phyloP scores from a whole-genome alignment of 1,139 yeast species.

The Nakaseomyces kungkrabaensis region DNA sequence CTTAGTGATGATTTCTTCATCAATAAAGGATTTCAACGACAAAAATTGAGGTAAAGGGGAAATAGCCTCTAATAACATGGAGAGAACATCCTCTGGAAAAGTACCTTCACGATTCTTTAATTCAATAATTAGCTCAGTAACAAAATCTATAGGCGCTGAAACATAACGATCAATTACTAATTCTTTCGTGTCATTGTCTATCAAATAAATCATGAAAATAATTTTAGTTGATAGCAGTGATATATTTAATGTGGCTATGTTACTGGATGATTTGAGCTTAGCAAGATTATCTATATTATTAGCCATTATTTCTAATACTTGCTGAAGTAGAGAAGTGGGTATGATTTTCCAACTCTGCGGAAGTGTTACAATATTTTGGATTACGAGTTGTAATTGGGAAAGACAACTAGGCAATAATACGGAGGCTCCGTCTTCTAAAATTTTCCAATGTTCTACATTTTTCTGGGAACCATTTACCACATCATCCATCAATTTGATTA shows the following conservation, averaged over 20 bases:
- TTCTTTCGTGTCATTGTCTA: slow-evolving; percentile 35
- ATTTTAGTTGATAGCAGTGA: slow-evolving; percentile 35
- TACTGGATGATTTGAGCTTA: slow-evolving; percentile 4
- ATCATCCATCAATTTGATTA: slow-evolving; percentile 3
- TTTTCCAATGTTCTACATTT: slow-evolving; percentile 15
- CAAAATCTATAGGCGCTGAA: slow-evolving; percentile 34
- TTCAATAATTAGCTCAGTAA: slow-evolving; percentile 10
- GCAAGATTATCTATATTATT: slow-evolving; percentile 10
- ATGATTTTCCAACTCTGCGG: slow-evolving; percentile 11
- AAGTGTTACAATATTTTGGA: slow-evolving; percentile 15
- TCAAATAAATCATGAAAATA: slow-evolving; percentile 35
- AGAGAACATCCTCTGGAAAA: slow-evolving; percentile 7
- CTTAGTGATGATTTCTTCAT: slow-evolving; percentile 24
- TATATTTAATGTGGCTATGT: slow-evolving; percentile 13
- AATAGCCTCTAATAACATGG: slow-evolving; percentile 12
- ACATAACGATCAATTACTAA: slow-evolving; percentile 40
- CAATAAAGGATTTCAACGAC: slow-evolving; percentile 17
- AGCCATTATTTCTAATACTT: slow-evolving; percentile 15
- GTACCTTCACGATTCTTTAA: background rate
- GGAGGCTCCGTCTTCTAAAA: slow-evolving; percentile 7
- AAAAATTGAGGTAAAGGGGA: slow-evolving; percentile 19
- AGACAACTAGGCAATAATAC: slow-evolving; percentile 11
- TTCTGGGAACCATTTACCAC: slow-evolving; percentile 4
- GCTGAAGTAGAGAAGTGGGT: slow-evolving; percentile 8
- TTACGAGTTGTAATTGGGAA: slow-evolving; percentile 11